phyloP scores from a whole-genome alignment of 2,329 filamentous ascomycete genomes.

The Cladosporium sp. region DNA sequence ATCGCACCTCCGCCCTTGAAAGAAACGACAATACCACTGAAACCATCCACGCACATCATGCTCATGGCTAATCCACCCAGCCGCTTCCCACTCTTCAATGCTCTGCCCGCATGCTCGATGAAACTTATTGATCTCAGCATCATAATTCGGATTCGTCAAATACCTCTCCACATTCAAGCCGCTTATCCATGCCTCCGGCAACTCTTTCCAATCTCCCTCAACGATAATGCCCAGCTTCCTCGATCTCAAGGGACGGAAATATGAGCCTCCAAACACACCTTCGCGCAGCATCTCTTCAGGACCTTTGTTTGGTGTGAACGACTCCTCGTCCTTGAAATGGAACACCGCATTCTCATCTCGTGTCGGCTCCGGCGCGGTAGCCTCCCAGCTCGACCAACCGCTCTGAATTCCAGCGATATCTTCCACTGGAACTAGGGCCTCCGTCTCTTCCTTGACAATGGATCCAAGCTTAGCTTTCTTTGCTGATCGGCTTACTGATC shows the following conservation, averaged over 20 bases:
- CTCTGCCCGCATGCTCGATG: slow-evolving; percentile 54
- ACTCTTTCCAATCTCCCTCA: slow-evolving; percentile 50
- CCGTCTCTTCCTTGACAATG: slow-evolving; percentile 17
- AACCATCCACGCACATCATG: slow-evolving; percentile 58
- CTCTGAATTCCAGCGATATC: slow-evolving; percentile 38
- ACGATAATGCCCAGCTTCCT: slow-evolving; percentile 45
- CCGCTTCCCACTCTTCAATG: slow-evolving; percentile 58
- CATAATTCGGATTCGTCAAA: slow-evolving; percentile 45
- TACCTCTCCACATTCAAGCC: slow-evolving; percentile 43
- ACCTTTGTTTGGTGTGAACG: slow-evolving; percentile 55
- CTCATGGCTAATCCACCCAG: slow-evolving; percentile 56
- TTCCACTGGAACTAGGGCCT: slow-evolving; percentile 29
- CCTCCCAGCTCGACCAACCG: slow-evolving; percentile 49
- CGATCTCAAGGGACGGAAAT: slow-evolving; percentile 52
- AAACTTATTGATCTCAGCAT: slow-evolving; percentile 55
- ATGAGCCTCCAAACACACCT: slow-evolving; percentile 55
- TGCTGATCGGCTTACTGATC: slow-evolving; percentile 21
- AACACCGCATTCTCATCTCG: slow-evolving; percentile 46
- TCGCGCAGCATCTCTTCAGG: slow-evolving; percentile 54
- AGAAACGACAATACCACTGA: slow-evolving; percentile 59
- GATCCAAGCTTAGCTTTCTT: slow-evolving; percentile 21
- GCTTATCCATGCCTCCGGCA: slow-evolving; percentile 47
- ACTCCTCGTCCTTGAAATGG: slow-evolving; percentile 46
- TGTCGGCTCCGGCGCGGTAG: slow-evolving; percentile 42
- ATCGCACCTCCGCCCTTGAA: slow-evolving; percentile 50